These are phyloP conservation scores for Kodamaea lidongshanica DNA, from an alignment of 805 yeast genomes.

Conservation along the genomic window DNA sequence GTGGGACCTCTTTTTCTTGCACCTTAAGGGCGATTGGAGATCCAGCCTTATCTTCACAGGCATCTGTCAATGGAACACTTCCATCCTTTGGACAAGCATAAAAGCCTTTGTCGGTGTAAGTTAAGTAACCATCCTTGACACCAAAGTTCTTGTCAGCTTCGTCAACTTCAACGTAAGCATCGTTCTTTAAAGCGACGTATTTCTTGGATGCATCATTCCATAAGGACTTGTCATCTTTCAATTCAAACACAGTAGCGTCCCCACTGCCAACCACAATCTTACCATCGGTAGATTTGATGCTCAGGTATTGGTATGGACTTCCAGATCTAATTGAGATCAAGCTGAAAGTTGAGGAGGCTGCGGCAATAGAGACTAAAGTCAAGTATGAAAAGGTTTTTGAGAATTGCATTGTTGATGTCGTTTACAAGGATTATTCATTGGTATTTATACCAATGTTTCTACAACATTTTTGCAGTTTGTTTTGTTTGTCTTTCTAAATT, in stretches of 20 bases:
- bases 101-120: conserved; percentile 7
- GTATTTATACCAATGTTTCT: too few species aligned
- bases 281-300: conserved; percentile 7
- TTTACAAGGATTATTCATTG: too few species aligned
- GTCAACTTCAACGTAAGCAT: conserved; percentile 5
- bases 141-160: conserved; percentile 8
- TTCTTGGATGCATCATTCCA: conserved; percentile 14
- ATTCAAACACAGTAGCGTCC: conserved; percentile 13
- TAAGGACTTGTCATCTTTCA: conserved; percentile 21
- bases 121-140: conserved; percentile 12
- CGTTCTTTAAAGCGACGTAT: conserved; percentile 11
- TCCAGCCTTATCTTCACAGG: conserved; percentile 3
- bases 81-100: conserved; percentile 10
- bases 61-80: conserved; percentile 7
- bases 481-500: too few species aligned
- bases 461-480: too few species aligned
- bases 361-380: conserved; percentile 19
- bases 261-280: conserved; percentile 11
- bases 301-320: conserved; percentile 18
- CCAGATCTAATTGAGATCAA: conserved; percentile 22
- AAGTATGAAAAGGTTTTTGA: conserved; percentile 15
- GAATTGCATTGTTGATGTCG: conserved; percentile 11
- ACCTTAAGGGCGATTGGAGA: conserved; percentile 3
- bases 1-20: too few species aligned
- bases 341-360: conserved; percentile 18